Percentiles rank a stretch among this genome's conserved stretches.
Conservation (phyloP, 345 rosid genomes). For the Brassica juncea region DNA sequence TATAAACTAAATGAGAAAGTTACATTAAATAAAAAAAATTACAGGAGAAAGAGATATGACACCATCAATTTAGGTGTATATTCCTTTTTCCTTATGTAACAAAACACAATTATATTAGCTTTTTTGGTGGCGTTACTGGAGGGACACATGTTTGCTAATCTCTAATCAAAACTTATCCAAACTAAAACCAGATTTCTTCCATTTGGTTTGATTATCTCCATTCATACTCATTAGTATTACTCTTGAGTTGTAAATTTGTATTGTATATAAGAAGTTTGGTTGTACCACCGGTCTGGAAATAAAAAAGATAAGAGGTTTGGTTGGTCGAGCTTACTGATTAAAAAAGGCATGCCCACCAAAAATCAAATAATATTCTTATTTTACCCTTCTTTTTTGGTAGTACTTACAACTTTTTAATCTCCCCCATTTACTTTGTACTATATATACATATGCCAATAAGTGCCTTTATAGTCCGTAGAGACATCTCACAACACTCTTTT, state of each 20-base stretch:
- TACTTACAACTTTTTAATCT: background rate
- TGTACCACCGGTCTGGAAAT: background rate
- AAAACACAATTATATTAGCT: no score
- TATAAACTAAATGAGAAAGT: no score
- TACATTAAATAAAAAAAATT: no score
- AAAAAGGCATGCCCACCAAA: slow-evolving; percentile 12
- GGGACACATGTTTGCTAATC: no score
- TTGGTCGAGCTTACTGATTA: slow-evolving; percentile 30
- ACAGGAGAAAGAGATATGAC: no score
- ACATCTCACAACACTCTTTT: slow-evolving; percentile 12
- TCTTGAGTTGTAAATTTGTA: background rate
- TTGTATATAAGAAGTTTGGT: background rate
- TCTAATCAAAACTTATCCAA: background rate
- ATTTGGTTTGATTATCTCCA: background rate
- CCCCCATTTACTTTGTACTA: slow-evolving; percentile 2
- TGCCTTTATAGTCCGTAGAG: slow-evolving; percentile 2
- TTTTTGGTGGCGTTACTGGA: no score
- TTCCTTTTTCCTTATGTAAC: no score
- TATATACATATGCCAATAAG: slow-evolving; percentile 9
- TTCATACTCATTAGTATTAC: background rate
- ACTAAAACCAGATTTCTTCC: background rate
- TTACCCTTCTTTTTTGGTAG: slow-evolving; percentile 7
- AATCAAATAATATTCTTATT: background rate
- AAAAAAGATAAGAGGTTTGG: slow-evolving; percentile 1
- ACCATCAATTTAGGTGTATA: no score